These are phyloP conservation scores for Entomortierella lignicola DNA, from an alignment of 192 early-diverging fungal genomes.

Conservation along the genomic window DNA sequence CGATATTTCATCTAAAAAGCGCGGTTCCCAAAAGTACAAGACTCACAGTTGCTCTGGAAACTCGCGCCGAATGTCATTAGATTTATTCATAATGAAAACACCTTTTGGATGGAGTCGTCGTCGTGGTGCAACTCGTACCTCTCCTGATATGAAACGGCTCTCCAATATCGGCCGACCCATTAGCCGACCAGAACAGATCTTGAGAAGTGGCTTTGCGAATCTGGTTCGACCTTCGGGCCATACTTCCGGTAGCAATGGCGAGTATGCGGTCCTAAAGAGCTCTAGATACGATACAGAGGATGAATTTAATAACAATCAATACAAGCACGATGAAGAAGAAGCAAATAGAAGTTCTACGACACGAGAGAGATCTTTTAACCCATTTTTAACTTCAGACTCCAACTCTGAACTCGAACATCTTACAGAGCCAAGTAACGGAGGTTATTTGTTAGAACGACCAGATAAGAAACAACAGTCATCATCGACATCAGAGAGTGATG, in stretches of 20 bases:
- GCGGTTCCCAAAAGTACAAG: background rate
- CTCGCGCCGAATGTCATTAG: constrained; percentile 27
- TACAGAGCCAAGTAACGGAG: background rate
- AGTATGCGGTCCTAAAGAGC: constrained; percentile 22
- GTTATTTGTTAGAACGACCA: background rate
- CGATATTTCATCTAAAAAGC: background rate
- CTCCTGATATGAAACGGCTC: background rate
- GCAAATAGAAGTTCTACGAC: background rate
- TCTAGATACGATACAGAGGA: constrained; percentile 20
- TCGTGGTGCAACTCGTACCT: constrained; percentile 19
- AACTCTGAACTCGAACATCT: background rate
- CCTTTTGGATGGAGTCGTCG: constrained; percentile 23
- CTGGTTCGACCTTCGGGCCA: background rate
- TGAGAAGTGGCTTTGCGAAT: constrained; percentile 1
- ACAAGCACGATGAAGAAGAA: background rate
- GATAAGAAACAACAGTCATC: background rate
- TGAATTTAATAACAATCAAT: background rate
- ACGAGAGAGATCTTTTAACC: background rate
- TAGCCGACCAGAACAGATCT: background rate
- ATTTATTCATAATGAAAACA: constrained; percentile 26
- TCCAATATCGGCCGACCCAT: background rate
- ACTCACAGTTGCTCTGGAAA: background rate
- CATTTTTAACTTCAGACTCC: constrained; percentile 4
- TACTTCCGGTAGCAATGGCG: background rate
- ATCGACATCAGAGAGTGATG: too few species aligned